Evolutionary conservation across 202 grass and related monocot species (phyloP).

Genomic region (Digitaria exilis): DNA sequence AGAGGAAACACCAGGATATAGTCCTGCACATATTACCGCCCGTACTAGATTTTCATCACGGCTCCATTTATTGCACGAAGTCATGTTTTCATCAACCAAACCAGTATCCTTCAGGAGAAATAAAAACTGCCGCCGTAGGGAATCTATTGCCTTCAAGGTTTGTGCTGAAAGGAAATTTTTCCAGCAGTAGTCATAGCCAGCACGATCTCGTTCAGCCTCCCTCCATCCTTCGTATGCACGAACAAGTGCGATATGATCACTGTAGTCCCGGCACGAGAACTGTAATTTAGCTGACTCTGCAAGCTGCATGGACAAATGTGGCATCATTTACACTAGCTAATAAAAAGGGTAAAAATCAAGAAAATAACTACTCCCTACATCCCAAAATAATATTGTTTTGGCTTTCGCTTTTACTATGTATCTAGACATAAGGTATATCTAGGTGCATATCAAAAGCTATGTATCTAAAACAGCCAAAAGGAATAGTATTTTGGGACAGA

Average conservation of each 20-base stretch:
- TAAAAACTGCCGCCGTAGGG: conserved; percentile 88
- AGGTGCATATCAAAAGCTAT: too few relatives aligned
- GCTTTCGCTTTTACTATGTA: too few relatives aligned
- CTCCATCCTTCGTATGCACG: conserved; percentile 96
- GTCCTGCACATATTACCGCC: conserved; percentile 91
- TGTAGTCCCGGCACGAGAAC: conserved; percentile 85
- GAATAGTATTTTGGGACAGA: too few relatives aligned
- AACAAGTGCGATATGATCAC: conserved; percentile 90
- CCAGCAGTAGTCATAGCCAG: conserved; percentile 98
- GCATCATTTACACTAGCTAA: conserved; percentile 15
- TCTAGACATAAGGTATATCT: too few relatives aligned
- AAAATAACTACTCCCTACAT: conserved; percentile 8
- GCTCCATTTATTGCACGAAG: conserved; percentile 84
- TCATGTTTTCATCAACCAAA: conserved; percentile 75
- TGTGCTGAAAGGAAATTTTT: conserved; percentile 95
- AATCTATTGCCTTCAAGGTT: conserved; percentile 92
- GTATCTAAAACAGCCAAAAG: too few relatives aligned
- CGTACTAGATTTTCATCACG: conserved; percentile 84
- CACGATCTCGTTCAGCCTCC: conserved; percentile 88
- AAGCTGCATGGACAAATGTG: conserved; percentile 60
- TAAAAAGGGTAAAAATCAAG: neutral
- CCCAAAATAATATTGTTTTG: too few relatives aligned
- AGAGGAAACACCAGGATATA: conserved; percentile 97
- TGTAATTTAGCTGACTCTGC: conserved; percentile 92
- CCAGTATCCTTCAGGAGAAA: conserved; percentile 91